Conservation (phyloP, 768 basidiomycete species). For the Termitomyces sp. region DNA sequence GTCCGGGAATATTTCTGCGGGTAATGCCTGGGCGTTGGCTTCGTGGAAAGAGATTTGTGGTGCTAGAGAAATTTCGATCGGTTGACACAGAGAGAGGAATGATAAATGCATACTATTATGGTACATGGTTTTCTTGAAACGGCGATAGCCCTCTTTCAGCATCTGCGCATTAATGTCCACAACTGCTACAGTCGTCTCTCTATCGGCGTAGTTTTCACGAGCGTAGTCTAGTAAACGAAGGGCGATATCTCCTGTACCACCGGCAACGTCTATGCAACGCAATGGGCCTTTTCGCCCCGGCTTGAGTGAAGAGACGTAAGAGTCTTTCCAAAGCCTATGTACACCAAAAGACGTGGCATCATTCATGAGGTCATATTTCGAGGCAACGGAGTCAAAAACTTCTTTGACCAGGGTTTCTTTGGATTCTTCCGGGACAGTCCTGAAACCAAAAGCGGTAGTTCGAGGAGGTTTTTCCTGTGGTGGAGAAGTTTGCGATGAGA, state of each 20-base stretch:
- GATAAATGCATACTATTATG: slow-evolving; percentile 70
- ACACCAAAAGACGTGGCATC: slow-evolving; percentile 97
- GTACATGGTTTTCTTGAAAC: slow-evolving; percentile 98
- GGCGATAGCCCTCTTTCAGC: slow-evolving; percentile 84
- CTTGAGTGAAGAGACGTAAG: slow-evolving; percentile 67
- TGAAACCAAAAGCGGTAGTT: slow-evolving; percentile 92
- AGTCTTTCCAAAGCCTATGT: slow-evolving; percentile 96
- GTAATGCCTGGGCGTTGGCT: slow-evolving; percentile 84
- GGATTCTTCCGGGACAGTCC: slow-evolving; percentile 74
- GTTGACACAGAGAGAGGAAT: neutral
- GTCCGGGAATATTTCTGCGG: slow-evolving; percentile 59
- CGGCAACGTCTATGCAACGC: slow-evolving; percentile 92
- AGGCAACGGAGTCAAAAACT: slow-evolving; percentile 95
- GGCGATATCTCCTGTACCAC: slow-evolving; percentile 97
- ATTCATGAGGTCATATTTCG: slow-evolving; percentile 97
- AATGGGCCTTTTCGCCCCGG: slow-evolving; percentile 72
- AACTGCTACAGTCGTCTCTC: slow-evolving; percentile 84
- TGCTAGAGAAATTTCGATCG: slow-evolving; percentile 30
- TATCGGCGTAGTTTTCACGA: slow-evolving; percentile 80
- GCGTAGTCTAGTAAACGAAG: slow-evolving; percentile 89
- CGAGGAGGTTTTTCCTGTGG: slow-evolving; percentile 17
- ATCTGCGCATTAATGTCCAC: slow-evolving; percentile 95
- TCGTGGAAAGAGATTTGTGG: slow-evolving; percentile 91
- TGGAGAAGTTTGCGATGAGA: slow-evolving; percentile 17
- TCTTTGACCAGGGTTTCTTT: slow-evolving; percentile 90